Conservation (phyloP, 495 filamentous ascomycete species). For the Parathielavia hyrcaniae region DNA sequence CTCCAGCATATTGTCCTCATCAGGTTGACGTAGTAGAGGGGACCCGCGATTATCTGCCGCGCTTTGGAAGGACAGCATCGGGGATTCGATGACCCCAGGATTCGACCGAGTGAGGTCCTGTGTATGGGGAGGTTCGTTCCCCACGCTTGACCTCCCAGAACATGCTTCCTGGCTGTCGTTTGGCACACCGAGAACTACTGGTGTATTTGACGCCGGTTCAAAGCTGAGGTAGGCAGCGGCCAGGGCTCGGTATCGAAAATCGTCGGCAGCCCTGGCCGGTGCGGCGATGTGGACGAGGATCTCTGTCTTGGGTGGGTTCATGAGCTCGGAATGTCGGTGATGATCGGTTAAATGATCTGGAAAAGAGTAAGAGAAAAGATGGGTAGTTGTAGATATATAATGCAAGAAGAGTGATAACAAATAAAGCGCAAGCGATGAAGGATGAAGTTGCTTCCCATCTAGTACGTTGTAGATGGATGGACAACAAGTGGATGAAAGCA, state of each 20-base stretch:
- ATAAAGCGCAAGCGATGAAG: neutral
- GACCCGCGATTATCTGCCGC: conserved; percentile 42
- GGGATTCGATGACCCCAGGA: conserved; percentile 22
- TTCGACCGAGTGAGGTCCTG: neutral
- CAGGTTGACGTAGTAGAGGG: conserved; percentile 26
- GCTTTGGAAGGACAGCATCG: conserved; percentile 41
- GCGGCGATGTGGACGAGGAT: conserved; percentile 66
- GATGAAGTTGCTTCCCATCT: neutral
- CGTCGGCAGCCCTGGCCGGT: conserved; percentile 54
- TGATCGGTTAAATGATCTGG: neutral
- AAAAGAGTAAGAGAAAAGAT: neutral
- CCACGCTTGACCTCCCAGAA: neutral
- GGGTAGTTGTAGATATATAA: too few species aligned
- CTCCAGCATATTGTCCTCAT: neutral
- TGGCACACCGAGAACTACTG: neutral
- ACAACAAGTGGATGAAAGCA: neutral
- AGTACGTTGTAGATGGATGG: too few species aligned
- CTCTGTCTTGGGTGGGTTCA: conserved; percentile 41
- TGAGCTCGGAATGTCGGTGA: neutral
- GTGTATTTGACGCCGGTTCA: conserved; percentile 30
- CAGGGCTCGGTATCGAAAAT: conserved; percentile 56
- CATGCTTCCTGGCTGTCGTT: neutral
- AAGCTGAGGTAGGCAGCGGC: conserved; percentile 57
- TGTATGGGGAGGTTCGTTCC: neutral
- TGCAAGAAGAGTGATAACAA: too few species aligned